Percentiles rank a stretch among this genome's conserved stretches.
phyloP scores from a whole-genome alignment of 257 asterid species.

The Forsythia suspensa region DNA sequence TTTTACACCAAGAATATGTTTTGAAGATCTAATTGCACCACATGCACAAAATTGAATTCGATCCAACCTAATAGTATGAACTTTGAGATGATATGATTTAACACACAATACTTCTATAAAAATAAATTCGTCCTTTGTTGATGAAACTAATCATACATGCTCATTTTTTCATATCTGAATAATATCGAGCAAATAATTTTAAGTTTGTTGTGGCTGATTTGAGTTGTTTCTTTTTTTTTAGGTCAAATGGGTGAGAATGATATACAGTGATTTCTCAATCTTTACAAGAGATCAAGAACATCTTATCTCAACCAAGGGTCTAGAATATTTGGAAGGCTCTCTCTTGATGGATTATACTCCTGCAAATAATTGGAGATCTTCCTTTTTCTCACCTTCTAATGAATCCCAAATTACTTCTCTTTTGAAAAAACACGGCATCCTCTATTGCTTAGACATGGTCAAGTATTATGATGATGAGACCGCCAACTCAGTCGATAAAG shows the following conservation, averaged over 20 bases:
- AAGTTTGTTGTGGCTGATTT: constrained; percentile 5
- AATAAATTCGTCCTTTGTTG: too few species aligned
- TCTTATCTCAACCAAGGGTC: constrained; percentile 28
- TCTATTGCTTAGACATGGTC: constrained; percentile 33
- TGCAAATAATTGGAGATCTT: constrained; percentile 18
- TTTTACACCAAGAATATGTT: too few species aligned
- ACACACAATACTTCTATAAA: too few species aligned
- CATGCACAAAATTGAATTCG: background rate
- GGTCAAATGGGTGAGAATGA: constrained; percentile 39
- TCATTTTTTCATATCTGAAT: too few species aligned
- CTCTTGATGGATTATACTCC: constrained; percentile 30
- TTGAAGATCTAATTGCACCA: background rate
- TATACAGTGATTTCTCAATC: constrained; percentile 36
- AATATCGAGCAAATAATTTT: too few species aligned
- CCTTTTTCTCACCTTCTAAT: constrained; percentile 35
- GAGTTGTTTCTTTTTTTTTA: too few species aligned
- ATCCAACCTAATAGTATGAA: too few species aligned
- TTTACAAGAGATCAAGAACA: constrained; percentile 35
- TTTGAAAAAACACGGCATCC: constrained; percentile 25
- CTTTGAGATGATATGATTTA: too few species aligned
- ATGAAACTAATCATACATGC: too few species aligned
- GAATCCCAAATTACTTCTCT: constrained; percentile 32
- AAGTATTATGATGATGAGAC: too few species aligned
- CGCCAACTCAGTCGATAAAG: too few species aligned
- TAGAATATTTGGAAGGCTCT: constrained; percentile 47